Conservation (phyloP, 2,329 filamentous ascomycete species). For the Aspergillus persii region DNA sequence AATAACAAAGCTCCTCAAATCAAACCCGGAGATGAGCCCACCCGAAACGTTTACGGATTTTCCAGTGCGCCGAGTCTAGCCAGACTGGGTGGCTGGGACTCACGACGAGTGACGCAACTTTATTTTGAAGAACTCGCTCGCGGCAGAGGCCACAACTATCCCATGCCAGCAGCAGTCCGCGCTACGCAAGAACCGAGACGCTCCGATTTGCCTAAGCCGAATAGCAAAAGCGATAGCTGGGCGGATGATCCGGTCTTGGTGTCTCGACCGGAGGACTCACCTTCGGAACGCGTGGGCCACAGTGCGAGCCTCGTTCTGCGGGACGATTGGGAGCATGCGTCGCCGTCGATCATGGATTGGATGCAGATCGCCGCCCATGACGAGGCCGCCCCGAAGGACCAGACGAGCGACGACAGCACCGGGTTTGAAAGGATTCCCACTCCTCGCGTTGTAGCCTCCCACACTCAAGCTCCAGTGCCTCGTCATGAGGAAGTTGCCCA, state of each 20-base stretch:
- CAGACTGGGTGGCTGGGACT: slow-evolving; percentile 54
- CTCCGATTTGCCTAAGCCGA: slow-evolving; percentile 11
- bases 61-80: slow-evolving; percentile 53
- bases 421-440: slow-evolving; percentile 24
- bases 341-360: slow-evolving; percentile 50
- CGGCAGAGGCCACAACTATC: slow-evolving; percentile 27
- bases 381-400: slow-evolving; percentile 38
- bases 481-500: slow-evolving; percentile 25
- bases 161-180: slow-evolving; percentile 18
- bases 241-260: slow-evolving; percentile 38
- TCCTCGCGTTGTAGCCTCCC: slow-evolving; percentile 22
- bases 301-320: slow-evolving; percentile 44
- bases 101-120: slow-evolving; percentile 54
- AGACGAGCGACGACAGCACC: slow-evolving; percentile 11
- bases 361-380: slow-evolving; percentile 46
- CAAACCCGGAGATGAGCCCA: slow-evolving; percentile 35
- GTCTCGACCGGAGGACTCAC: slow-evolving; percentile 30
- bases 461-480: slow-evolving; percentile 10
- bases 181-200: slow-evolving; percentile 22
- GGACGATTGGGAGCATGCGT: slow-evolving; percentile 50
- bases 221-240: slow-evolving; percentile 26
- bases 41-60: slow-evolving; percentile 43
- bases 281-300: slow-evolving; percentile 28
- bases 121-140: slow-evolving; percentile 51
- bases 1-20: slow-evolving; percentile 41